Evolutionary conservation across 2,329 filamentous ascomycete species (phyloP), one percentile per base, ranked within the genome.

Genomic region (Verticillium nonalfalfae): DNA sequence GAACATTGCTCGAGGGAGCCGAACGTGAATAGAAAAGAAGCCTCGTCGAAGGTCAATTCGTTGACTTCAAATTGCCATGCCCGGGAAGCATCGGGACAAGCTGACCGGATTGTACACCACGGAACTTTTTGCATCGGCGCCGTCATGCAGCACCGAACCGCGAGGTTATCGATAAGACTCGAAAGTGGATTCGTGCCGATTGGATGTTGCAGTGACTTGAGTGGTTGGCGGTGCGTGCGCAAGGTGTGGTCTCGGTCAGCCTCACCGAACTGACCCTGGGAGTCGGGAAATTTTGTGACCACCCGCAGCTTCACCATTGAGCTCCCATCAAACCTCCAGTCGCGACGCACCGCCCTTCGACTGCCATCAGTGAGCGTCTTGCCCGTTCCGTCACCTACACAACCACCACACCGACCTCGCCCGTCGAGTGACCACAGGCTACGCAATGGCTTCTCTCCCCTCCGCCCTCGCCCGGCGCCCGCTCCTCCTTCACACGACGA

Each of bases 241-340:
- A 15, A 40, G 39, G 3, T 40, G 13, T 4, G 21, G 9, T 11
- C 45, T 50, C 45, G 45, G 45, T 50, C 15, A 50, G 45, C 60
- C 26, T 66, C 70, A 69, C 70, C 68, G 59, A 60, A 62, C 59
- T 50, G 62, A 59, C 38, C 38, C 38, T 21, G 36, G 4, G 26
- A 26, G 62, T 61, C 59, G 64, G 59, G 59, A 65, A 59, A 59
- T 60, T 64, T 64, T 64, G 60, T 55, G 26, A 26, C 26, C 45
- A 21, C 31, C 58, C 26, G 15, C 50, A 21, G 55, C 38, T 56
- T 54, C 45, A 31, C 59, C 61, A 60, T 59, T 57, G 64, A 61
- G 58, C 64, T 21, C 13, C 50, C 26, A 31, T 31, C 26, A 31
- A 56, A 61, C 31, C 59, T 68, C 61, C 18, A 56, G 26, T 52